Base-by-base conservation (phyloP, 805 yeast species). In the Groenewaldozyma tartarivorans region DNA sequence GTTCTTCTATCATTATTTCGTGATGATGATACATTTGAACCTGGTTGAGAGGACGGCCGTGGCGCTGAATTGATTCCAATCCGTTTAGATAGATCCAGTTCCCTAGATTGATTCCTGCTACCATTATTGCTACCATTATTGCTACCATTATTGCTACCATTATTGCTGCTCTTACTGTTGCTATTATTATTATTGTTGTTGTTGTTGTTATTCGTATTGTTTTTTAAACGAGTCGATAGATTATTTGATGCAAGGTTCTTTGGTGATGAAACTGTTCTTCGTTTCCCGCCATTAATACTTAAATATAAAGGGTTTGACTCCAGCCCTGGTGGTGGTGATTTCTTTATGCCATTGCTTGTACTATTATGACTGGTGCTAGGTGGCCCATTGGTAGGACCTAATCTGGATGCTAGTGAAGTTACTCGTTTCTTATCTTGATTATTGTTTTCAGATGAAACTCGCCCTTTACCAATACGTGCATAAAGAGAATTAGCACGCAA, bases 251-350 rank as follows among this genome's bases (percentile, higher is more conserved):
- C 29, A 24, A 9, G 29, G 37, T 15, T 18, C 9, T 20, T 34
- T 9, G 39, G 9, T 13, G 33, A 36, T n/a, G 36, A 11, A 11
- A 9, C 11, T 21, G 39, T 15, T 5, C 11, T 13, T 6, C 16
- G 16, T 9, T 9, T 13, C 16, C 37, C 13, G 29, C 39, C 39
- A 24, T 19, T 19, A 4, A 38, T 31, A 5, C 27, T 27, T 11
- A 38, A 17, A 29, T 27, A 38, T 18, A 38, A 20, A 5, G 40
- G 40, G 36, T 38, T 38, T 18, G 31, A 11, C 24, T 15, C 17
- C 15, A 38, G 36, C 22, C 31, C 31, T 33, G 6, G 35, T 36
- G 36, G 9, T 7, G 35, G 11, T 5, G 39, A 9, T 18, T 13
- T 32, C 35, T n/a, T n/a, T 19, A 33, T 15, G 37, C 16, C 7